These are phyloP conservation scores for Sphagnum fallax DNA, from an alignment of 228 moss, liverwort and hornwort species.

Conservation along the genomic window DNA sequence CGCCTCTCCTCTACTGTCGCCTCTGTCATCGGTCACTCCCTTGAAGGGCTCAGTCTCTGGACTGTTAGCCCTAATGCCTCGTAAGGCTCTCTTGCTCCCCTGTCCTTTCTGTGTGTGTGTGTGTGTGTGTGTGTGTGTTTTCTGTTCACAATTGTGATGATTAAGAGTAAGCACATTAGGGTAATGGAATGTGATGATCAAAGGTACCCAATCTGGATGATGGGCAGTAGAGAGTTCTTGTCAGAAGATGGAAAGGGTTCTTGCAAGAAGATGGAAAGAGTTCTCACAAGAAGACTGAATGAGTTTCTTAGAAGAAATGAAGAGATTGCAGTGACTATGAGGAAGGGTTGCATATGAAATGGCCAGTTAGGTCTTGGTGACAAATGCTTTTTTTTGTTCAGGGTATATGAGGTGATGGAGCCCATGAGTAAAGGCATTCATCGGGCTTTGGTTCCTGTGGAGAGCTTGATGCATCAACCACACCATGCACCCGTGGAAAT, in stretches of 20 bases:
- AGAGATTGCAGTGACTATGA: too few relatives aligned
- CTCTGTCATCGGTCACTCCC: conserved; percentile 73
- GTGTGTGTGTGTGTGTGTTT: too few relatives aligned
- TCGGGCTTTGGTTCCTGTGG: conserved; percentile 70
- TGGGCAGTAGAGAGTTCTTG: too few relatives aligned
- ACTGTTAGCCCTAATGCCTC: conserved; percentile 77
- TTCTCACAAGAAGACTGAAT: too few relatives aligned
- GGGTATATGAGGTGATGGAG: conserved; percentile 81
- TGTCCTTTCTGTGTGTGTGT: neutral
- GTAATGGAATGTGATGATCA: too few relatives aligned
- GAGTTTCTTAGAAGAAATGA: too few relatives aligned
- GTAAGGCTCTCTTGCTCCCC: conserved; percentile 28
- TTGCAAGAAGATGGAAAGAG: too few relatives aligned
- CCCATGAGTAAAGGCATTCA: conserved; percentile 96
- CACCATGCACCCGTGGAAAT: conserved; percentile 50
- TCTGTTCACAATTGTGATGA: too few relatives aligned
- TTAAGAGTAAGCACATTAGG: too few relatives aligned
- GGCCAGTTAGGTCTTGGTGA: too few relatives aligned
- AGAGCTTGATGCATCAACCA: conserved; percentile 30
- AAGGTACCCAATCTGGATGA: neutral
- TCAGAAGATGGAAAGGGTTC: too few relatives aligned
- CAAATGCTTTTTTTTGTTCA: conserved; percentile 4
- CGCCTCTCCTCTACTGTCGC: conserved; percentile 46
- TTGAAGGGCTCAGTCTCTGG: conserved; percentile 90
- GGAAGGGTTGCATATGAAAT: too few relatives aligned